Evolutionary conservation across 768 basidiomycete species (phyloP).

Genomic region (Lentinula boryana): DNA sequence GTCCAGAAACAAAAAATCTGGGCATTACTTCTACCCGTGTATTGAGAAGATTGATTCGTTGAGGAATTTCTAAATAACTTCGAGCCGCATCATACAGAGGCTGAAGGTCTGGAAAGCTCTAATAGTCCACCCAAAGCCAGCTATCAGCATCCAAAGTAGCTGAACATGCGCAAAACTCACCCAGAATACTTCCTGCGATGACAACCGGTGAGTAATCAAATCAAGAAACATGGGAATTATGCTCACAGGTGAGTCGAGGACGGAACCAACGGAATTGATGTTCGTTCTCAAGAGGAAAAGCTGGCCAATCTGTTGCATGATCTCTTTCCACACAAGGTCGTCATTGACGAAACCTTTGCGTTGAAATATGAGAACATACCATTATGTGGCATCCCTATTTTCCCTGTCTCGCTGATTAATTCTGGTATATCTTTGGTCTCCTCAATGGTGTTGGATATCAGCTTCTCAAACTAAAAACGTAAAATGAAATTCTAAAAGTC

Average conservation of each 20-base stretch:
- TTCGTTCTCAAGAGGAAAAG: constrained; percentile 90
- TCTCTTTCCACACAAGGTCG: constrained; percentile 44
- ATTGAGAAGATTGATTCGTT: constrained; percentile 88
- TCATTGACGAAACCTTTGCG: not conserved
- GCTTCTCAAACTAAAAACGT: constrained; percentile 70
- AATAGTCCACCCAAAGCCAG: constrained; percentile 8
- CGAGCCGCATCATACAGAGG: constrained; percentile 91
- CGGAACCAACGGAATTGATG: constrained; percentile 93
- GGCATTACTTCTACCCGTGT: constrained; percentile 79
- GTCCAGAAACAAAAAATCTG: not conserved
- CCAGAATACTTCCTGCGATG: constrained; percentile 90
- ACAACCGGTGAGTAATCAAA: not conserved
- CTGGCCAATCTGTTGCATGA: constrained; percentile 97
- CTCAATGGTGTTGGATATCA: constrained; percentile 90
- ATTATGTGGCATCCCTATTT: constrained; percentile 87
- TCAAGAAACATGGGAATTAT: not conserved
- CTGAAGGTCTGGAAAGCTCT: constrained; percentile 94
- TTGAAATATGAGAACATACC: constrained; percentile 28
- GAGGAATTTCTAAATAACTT: constrained; percentile 92
- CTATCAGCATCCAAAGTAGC: not conserved
- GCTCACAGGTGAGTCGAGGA: constrained; percentile 90
- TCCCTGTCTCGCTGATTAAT: constrained; percentile 88
- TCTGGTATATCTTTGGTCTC: constrained; percentile 96
- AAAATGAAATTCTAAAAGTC: not conserved
- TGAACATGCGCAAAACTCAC: constrained; percentile 31